A percentile compares a stretch with the other conserved stretches of the same genome.
Conservation (phyloP, 495 filamentous ascomycete genomes). For the Aspergillus bertholletiae region DNA sequence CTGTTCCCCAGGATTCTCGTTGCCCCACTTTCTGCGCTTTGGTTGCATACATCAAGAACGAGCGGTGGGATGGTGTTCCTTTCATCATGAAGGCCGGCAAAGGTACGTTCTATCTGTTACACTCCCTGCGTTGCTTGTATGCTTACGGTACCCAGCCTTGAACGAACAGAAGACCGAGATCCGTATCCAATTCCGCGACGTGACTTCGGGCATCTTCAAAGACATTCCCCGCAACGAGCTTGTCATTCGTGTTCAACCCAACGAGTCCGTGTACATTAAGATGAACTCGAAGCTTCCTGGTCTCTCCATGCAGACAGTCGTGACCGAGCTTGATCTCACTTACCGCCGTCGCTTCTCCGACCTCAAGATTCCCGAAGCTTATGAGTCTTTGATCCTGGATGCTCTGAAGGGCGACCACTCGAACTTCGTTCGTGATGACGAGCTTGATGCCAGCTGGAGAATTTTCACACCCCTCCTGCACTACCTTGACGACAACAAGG, state of each 20-base stretch:
- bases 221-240: slow-evolving; percentile 99
- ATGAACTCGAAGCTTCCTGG: slow-evolving; percentile 99
- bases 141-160: slow-evolving; percentile 52
- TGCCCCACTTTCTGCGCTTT: slow-evolving; percentile 98
- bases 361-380: slow-evolving; percentile 98
- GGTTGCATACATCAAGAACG: slow-evolving; percentile 98
- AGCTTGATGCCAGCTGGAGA: slow-evolving; percentile 97
- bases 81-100: slow-evolving; percentile 99
- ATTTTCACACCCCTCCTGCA: slow-evolving; percentile 97
- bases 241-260: slow-evolving; percentile 98
- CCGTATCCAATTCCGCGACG: slow-evolving; percentile 98
- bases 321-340: slow-evolving; percentile 97
- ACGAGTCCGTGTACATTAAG: slow-evolving; percentile 99
- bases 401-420: slow-evolving; percentile 99
- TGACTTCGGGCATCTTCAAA: slow-evolving; percentile 99
- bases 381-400: slow-evolving; percentile 96
- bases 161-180: slow-evolving; percentile 99
- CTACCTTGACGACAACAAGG: slow-evolving; percentile 97
- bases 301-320: slow-evolving; percentile 98
- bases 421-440: slow-evolving; percentile 99
- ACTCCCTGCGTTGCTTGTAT: neutral
- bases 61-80: slow-evolving; percentile 98
- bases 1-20: slow-evolving; percentile 92
- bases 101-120: slow-evolving; percentile 37
- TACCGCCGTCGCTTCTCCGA: slow-evolving; percentile 98